Base-by-base conservation (phyloP, 176 grass and related monocot genomes). In the Secale cereale region DNA sequence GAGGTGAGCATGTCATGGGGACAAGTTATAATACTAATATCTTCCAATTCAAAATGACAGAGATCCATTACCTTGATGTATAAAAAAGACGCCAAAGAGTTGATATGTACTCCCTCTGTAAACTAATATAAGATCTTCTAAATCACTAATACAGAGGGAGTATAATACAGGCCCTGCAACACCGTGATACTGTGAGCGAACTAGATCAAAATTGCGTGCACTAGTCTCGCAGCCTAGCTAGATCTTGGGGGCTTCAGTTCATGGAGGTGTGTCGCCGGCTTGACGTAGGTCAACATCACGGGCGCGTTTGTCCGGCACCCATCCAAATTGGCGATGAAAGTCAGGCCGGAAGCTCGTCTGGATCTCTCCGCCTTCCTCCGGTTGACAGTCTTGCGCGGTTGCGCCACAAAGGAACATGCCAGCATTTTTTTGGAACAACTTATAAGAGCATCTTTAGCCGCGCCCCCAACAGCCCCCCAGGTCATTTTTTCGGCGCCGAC, bases 351-450 rank as follows among this genome's bases (percentile, higher is more conserved):
- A 95, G 80, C 91, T 98, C 19, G 96, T 93, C 78, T 81, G 91
- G 79, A 98, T 92, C 67, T 93, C 79, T 98, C 95, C 67, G 95
- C 80, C 77, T 93, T 98, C 67, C 71, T 90, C 91, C 95, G 95
- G 39, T 98, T 93, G 40, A 93, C 92, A 9, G 89, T 35, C 78
- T 95, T 98, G 87, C 11, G 11, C 11, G 10, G 12, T 95, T 98
- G 87, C 11, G 11, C 11, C 40, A 43, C 40, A 13, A 43, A 43
- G 40, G 11, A 92, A 95, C 95, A 91, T 98, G 89, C 81, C 79
- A 32, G 83, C 81, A 64, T 98, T 91, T 82, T 94, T 98, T 72
- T 89, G 90, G 78, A 95, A 86, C 77, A 98, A 77, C 96, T 98
- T 87, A 2, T 79, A 74, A n/a, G n/a, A n/a, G n/a, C n/a, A n/a